These are phyloP conservation scores for Russula lepida DNA, from an alignment of 768 basidiomycete genomes.

Conservation along the genomic window DNA sequence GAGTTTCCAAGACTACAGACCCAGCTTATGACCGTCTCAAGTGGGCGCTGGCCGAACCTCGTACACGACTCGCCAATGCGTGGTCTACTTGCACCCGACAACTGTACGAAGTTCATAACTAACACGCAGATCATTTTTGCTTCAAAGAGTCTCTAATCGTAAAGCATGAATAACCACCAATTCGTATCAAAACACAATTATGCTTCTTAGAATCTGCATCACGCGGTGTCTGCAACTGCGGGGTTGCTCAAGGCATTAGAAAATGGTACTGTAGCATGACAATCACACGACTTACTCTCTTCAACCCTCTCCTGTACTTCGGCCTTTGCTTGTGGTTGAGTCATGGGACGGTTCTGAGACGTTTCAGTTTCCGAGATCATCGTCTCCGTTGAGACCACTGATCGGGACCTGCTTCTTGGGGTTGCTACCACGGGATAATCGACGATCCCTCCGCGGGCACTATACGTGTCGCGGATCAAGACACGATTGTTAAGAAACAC, in stretches of 20 bases:
- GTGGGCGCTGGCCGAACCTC: too few species aligned
- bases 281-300: background rate
- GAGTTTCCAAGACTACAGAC: too few species aligned
- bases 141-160: too few species aligned
- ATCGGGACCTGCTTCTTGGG: background rate
- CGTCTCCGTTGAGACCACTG: background rate
- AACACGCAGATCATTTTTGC: too few species aligned
- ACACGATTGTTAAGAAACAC: conserved; percentile 22
- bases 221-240: background rate
- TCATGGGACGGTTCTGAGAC: background rate
- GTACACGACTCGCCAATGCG: too few species aligned
- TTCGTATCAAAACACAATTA: too few species aligned
- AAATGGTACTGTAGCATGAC: background rate
- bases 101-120: too few species aligned
- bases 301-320: background rate
- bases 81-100: too few species aligned
- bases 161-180: too few species aligned
- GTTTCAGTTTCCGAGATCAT: background rate
- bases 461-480: background rate
- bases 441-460: background rate
- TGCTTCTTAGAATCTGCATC: background rate
- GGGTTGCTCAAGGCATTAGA: background rate
- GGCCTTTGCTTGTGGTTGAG: background rate
- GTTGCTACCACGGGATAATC: background rate
- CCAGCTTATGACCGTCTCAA: too few species aligned